These are phyloP conservation scores for Blastobotrys peoriensis DNA, from an alignment of 805 yeast species.

Conservation along the genomic window DNA sequence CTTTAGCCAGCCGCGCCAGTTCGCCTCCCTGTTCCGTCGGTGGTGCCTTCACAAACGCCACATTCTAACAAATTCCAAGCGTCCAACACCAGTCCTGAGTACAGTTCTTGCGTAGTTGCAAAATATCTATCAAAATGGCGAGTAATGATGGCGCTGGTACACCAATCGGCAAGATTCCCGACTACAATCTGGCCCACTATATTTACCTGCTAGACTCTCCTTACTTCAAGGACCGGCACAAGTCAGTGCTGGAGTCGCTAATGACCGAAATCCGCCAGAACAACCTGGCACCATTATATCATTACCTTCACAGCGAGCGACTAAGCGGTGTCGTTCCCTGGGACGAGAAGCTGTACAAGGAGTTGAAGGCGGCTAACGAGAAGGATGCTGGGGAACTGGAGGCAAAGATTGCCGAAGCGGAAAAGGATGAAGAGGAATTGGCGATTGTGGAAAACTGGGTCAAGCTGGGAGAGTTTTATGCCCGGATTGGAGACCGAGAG, in stretches of 20 bases:
- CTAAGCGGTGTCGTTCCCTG: constrained; percentile 39
- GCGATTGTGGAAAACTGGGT: constrained; percentile 73
- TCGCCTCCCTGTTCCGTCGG: too few relatives aligned
- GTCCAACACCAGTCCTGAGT: too few relatives aligned
- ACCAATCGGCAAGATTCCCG: constrained; percentile 46
- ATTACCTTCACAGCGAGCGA: constrained; percentile 51
- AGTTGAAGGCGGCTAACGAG: constrained; percentile 50
- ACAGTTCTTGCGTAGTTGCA: too few relatives aligned
- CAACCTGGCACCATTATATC: constrained; percentile 78
- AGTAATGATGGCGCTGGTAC: constrained; percentile 7
- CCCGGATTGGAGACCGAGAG: constrained; percentile 72
- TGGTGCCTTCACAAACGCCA: too few relatives aligned
- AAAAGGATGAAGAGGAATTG: constrained; percentile 79
- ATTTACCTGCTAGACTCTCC: constrained; percentile 56
- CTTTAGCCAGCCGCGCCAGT: too few relatives aligned
- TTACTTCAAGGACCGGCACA: constrained; percentile 36
- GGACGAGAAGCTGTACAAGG: constrained; percentile 54
- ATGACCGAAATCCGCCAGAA: constrained; percentile 49
- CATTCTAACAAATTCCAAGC: too few relatives aligned
- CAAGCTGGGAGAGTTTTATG: constrained; percentile 81
- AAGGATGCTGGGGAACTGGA: constrained; percentile 43
- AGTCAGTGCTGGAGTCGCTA: constrained; percentile 41
- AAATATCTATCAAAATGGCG: not conserved
- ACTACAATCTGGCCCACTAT: constrained; percentile 72
- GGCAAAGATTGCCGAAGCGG: constrained; percentile 41